Percentiles rank a stretch among this genome's conserved stretches.
phyloP scores from a whole-genome alignment of 116 monocot genomes.

The Cymodocea nodosa region DNA sequence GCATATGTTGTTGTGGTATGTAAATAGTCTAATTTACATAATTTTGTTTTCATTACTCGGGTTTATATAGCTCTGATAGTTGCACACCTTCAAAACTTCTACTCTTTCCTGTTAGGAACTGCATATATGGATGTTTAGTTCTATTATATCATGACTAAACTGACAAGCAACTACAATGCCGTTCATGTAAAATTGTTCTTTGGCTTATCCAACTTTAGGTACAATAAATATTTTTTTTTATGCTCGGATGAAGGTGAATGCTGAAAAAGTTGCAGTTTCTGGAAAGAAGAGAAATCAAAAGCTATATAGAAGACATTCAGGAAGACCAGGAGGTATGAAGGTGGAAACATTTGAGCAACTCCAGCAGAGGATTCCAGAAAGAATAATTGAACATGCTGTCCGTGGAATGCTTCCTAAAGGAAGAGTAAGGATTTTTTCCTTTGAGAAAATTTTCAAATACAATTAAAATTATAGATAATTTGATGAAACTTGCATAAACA shows the following conservation, averaged over 20 bases:
- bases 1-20: conserved; percentile 89
- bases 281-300: conserved; percentile 82
- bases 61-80: background rate
- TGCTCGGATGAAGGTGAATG: conserved; percentile 47
- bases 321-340: conserved; percentile 87
- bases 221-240: background rate
- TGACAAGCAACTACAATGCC: background rate
- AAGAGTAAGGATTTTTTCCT: conserved; percentile 43
- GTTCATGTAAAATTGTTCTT: background rate
- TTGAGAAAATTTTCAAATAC: background rate
- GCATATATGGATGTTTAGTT: background rate
- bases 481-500: no score
- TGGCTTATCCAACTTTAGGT: background rate
- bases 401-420: conserved; percentile 99
- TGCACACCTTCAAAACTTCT: no score
- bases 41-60: background rate
- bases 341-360: conserved; percentile 90
- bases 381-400: conserved; percentile 87
- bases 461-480: no score
- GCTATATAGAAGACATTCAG: conserved; percentile 89
- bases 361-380: conserved; percentile 82
- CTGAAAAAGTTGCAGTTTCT: conserved; percentile 92
- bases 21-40: background rate
- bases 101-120: no score
- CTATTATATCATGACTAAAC: background rate